Evolutionary conservation across 352 stramenopile genomes (phyloP).

Genomic region (Globisporangium nagaii): DNA sequence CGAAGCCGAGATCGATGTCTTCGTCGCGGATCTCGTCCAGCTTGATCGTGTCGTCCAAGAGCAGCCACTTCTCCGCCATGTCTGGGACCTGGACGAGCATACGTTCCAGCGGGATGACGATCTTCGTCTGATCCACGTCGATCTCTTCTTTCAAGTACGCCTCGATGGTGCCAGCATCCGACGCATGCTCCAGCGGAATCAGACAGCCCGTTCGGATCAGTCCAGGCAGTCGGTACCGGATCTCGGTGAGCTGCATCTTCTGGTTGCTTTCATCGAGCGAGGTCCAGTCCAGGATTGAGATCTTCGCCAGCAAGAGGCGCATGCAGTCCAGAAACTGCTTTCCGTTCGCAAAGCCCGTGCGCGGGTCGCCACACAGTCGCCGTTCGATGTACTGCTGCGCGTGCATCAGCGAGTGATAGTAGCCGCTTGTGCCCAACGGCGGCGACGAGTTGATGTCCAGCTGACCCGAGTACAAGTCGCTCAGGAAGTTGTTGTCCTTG

Average conservation of each 20-base stretch:
- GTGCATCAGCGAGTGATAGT: slow-evolving; percentile 51
- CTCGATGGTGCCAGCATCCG: slow-evolving; percentile 13
- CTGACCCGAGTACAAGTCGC: slow-evolving; percentile 52
- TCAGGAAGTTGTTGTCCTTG: slow-evolving; percentile 52
- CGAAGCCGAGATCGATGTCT: slow-evolving; percentile 41
- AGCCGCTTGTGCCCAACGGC: slow-evolving; percentile 53
- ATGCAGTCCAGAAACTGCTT: slow-evolving; percentile 61
- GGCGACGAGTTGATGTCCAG: slow-evolving; percentile 64
- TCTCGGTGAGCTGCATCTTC: slow-evolving; percentile 42
- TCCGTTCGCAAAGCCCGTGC: slow-evolving; percentile 30
- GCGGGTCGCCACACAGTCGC: slow-evolving; percentile 14
- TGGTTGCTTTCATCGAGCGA: slow-evolving; percentile 47
- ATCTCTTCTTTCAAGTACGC: slow-evolving; percentile 25
- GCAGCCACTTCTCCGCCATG: slow-evolving; percentile 29
- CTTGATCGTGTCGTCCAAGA: slow-evolving; percentile 5
- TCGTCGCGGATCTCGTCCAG: slow-evolving; percentile 28
- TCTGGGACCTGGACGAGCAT: slow-evolving; percentile 24
- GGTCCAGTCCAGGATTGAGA: slow-evolving; percentile 73
- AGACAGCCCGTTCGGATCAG: slow-evolving; percentile 41
- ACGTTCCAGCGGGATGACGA: not conserved
- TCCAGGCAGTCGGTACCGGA: slow-evolving; percentile 33
- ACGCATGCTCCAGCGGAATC: slow-evolving; percentile 17
- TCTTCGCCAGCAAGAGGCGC: slow-evolving; percentile 57
- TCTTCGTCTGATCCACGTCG: slow-evolving; percentile 2
- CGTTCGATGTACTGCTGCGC: slow-evolving; percentile 30